Conservation (phyloP, 2,329 filamentous ascomycete species). For the Paracorniculantispora psalliotae region DNA sequence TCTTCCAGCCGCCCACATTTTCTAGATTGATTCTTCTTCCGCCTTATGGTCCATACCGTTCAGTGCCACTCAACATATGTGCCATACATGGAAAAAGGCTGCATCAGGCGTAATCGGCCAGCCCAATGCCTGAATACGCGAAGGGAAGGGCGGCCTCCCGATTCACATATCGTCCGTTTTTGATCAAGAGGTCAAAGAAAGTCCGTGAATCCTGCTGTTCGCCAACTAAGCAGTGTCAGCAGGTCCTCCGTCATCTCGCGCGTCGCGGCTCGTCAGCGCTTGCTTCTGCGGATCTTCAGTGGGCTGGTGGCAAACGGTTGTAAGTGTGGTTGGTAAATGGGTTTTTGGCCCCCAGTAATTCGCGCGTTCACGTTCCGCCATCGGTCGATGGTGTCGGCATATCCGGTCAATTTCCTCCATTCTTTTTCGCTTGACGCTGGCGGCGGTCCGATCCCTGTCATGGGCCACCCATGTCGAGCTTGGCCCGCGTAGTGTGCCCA, state of each 20-base stretch:
- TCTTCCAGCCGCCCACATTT: no score
- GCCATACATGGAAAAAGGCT: no score
- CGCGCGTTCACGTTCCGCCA: not conserved
- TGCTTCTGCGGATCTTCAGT: not conserved
- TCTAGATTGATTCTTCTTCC: no score
- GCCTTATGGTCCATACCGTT: no score
- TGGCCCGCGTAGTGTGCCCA: constrained; percentile 1
- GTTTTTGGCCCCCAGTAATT: no score
- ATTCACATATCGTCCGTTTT: not conserved
- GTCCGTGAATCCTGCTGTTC: not conserved
- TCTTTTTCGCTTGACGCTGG: not conserved
- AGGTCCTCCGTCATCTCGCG: not conserved
- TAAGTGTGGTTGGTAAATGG: not conserved
- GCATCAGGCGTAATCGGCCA: no score
- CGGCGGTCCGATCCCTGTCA: not conserved
- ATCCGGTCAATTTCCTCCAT: not conserved
- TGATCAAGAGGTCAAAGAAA: not conserved
- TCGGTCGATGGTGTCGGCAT: not conserved
- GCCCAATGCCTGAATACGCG: no score
- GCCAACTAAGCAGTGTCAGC: not conserved
- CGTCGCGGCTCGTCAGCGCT: not conserved
- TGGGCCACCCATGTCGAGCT: not conserved
- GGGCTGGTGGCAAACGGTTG: not conserved
- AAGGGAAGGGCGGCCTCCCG: not conserved
- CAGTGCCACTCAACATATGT: no score